Conservation (phyloP, 2,329 filamentous ascomycete genomes). For the Diaporthe sp. region DNA sequence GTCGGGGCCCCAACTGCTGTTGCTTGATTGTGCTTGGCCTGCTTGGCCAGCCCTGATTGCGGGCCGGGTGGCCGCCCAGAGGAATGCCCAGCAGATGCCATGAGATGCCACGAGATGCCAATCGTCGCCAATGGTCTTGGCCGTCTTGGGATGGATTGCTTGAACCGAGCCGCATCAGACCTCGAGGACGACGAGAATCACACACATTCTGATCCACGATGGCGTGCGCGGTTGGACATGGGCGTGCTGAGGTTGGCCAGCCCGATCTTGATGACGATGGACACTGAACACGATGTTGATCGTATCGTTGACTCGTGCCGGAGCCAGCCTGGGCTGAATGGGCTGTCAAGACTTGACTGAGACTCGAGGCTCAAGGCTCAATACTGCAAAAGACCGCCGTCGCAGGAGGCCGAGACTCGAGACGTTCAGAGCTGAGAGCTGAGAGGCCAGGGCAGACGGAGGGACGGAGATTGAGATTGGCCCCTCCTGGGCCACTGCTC, state of each 20-base stretch:
- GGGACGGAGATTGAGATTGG: slow-evolving; percentile 29
- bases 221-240: slow-evolving; percentile 8
- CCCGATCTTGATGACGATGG: slow-evolving; percentile 6
- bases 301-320: slow-evolving; percentile 25
- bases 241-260: neutral
- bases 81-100: slow-evolving; percentile 16
- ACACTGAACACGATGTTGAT: slow-evolving; percentile 24
- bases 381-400: neutral
- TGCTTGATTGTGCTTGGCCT: slow-evolving; percentile 14
- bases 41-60: slow-evolving; percentile 30
- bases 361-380: neutral
- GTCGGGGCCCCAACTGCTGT: slow-evolving; percentile 6
- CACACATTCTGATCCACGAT: neutral
- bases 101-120: slow-evolving; percentile 30
- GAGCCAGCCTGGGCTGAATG: neutral
- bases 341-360: neutral
- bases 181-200: slow-evolving; percentile 1
- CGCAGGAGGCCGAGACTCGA: neutral
- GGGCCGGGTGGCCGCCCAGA: slow-evolving; percentile 16
- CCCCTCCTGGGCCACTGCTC: slow-evolving; percentile 1
- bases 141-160: slow-evolving; percentile 28
- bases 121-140: slow-evolving; percentile 30
- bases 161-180: slow-evolving; percentile 15
- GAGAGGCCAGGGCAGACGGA: slow-evolving; percentile 10
- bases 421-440: neutral